Evolutionary conservation across 2,329 filamentous ascomycete genomes (phyloP), one percentile per base, ranked within the genome.

Genomic region (Xylaria sp.): DNA sequence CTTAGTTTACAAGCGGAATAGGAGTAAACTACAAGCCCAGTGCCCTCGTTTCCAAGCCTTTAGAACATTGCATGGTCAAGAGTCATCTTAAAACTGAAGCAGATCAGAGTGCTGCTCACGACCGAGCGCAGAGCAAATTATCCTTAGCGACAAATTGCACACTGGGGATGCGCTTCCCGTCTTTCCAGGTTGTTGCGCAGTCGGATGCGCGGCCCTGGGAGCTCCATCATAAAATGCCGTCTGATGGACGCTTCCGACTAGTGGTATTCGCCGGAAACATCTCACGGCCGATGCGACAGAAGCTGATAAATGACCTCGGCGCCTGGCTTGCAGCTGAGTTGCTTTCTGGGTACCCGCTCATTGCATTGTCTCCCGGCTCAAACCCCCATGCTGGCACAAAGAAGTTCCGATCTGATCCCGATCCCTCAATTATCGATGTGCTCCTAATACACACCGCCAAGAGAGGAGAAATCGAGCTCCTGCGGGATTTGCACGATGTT

Each of bases 261-360:
- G 78, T 91, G 1, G 79, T 92, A 1, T 92, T 93, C 71, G 84
- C 88, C 0, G 90, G 90, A 0, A 82, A 90, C 70, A 79, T 92
- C 2, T 49, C 65, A 2, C 71, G 80, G 0, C 13, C 79, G 0
- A 62, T 68, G 0, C 86, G 88, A 67, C 82, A 82, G 66, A 72
- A 77, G 0, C 81, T 83, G 3, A 79, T 89, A 3, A 76, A 84
- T 31, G 73, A 60, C 0, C 83, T 91, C 23, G 71, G 70, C 9
- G 31, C n/a, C 10, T 78, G 74, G 60, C 80, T 89, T 3, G 78
- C 71, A 10, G 68, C 72, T 0, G 79, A 80, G 0, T 82, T 89
- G 64, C 75, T 90, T 15, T 77, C 69, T n/a, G 79, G 74, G n/a
- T 82, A 81, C 59, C 69, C 74, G 43, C 72, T 65, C 41, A 72